Conservation (phyloP, 2,329 filamentous ascomycete genomes). For the Cladosporium colombiae region DNA sequence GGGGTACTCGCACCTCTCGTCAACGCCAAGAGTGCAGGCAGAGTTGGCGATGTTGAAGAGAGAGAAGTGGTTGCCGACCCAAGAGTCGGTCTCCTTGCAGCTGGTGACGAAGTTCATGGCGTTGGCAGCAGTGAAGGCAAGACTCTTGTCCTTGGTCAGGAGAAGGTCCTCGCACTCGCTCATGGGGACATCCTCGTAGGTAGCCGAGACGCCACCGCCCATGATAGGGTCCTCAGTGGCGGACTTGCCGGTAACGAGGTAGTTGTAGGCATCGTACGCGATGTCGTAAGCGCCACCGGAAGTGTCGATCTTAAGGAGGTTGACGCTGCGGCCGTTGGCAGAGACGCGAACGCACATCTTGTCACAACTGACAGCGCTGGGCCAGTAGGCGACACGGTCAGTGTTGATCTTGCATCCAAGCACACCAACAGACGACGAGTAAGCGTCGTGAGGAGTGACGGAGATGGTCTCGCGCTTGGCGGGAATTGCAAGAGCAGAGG, state of each 20-base stretch:
- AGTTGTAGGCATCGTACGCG: conserved; percentile 64
- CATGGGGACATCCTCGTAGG: conserved; percentile 52
- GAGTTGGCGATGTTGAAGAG: conserved; percentile 54
- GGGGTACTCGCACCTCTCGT: conserved; percentile 32
- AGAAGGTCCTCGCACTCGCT: conserved; percentile 55
- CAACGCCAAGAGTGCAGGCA: conserved; percentile 34
- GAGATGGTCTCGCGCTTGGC: conserved; percentile 23
- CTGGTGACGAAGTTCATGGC: conserved; percentile 57
- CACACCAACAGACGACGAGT: conserved; percentile 59
- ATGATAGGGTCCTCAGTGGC: conserved; percentile 49
- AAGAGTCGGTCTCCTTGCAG: conserved; percentile 51
- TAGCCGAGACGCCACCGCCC: conserved; percentile 56
- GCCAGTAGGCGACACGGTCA: conserved; percentile 64
- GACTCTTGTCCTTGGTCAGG: conserved; percentile 45
- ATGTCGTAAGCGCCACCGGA: conserved; percentile 61
- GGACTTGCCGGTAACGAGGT: conserved; percentile 53
- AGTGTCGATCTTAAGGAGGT: conserved; percentile 60
- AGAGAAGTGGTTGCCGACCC: conserved; percentile 55
- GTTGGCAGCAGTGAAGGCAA: conserved; percentile 59
- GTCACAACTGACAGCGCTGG: conserved; percentile 54
- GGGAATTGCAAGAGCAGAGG: conserved; percentile 22
- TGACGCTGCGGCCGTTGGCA: conserved; percentile 51
- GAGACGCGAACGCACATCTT: conserved; percentile 59
- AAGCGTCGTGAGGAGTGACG: conserved; percentile 58
- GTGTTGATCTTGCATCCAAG: conserved; percentile 63